Conservation (phyloP, 2,329 filamentous ascomycete genomes). For the Cercospora sp. region DNA sequence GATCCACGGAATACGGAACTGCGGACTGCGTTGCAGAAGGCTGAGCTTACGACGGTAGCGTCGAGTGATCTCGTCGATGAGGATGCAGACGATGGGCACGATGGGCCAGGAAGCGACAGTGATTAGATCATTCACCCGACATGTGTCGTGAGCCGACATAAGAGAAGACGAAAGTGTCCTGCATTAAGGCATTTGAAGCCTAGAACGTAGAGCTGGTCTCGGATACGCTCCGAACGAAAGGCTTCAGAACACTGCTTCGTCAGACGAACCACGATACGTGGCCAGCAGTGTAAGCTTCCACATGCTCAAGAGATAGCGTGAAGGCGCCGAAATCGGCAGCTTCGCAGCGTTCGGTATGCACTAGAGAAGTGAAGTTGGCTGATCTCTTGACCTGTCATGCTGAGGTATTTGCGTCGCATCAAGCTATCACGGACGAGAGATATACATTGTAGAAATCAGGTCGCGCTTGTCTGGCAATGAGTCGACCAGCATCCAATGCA, state of each 20-base stretch:
- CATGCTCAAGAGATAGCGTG: not conserved
- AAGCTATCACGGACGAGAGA: not conserved
- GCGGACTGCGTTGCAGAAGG: constrained; percentile 64
- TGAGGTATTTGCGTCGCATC: not conserved
- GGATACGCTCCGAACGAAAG: not conserved
- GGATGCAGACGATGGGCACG: constrained; percentile 45
- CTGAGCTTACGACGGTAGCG: constrained; percentile 62
- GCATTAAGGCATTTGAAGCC: not conserved
- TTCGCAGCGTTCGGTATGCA: not conserved
- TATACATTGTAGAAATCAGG: not conserved
- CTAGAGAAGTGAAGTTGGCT: not conserved
- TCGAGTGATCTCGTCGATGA: constrained; percentile 52
- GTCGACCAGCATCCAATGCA: not conserved
- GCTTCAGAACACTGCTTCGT: not conserved
- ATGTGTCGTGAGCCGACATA: not conserved
- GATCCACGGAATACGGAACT: constrained; percentile 68
- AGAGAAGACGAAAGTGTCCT: not conserved
- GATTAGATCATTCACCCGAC: constrained; percentile 33
- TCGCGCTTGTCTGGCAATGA: not conserved
- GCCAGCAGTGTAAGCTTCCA: not conserved
- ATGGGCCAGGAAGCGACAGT: constrained; percentile 50
- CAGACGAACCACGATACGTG: not conserved
- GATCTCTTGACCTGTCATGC: not conserved
- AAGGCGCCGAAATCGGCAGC: not conserved
- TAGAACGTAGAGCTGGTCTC: not conserved